These are phyloP conservation scores for Acanthamoeba royreba DNA, from an alignment of 208 protist species.

Conservation along the genomic window DNA sequence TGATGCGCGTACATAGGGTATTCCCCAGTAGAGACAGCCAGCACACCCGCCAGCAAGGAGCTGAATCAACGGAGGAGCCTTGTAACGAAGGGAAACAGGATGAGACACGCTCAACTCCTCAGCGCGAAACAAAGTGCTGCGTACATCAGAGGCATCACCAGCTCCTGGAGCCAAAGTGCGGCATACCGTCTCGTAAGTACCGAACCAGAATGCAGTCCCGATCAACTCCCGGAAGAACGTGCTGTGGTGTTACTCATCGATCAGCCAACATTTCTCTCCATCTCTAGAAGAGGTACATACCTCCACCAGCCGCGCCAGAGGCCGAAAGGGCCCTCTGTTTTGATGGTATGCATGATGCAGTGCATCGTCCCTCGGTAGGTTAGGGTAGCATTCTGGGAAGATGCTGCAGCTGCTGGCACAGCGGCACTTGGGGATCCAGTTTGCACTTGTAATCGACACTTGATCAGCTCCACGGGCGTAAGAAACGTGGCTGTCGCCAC, in stretches of 20 bases:
- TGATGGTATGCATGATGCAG: neutral
- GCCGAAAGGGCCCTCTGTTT: neutral
- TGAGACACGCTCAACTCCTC: neutral
- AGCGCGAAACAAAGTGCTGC: neutral
- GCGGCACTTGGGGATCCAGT: neutral
- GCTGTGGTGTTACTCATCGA: neutral
- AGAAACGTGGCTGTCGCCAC: neutral
- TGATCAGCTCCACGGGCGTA: neutral
- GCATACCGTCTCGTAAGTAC: neutral
- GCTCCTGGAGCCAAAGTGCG: neutral
- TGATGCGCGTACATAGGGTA: neutral
- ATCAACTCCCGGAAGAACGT: neutral
- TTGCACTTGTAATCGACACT: neutral
- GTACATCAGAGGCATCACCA: neutral
- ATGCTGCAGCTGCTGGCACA: neutral
- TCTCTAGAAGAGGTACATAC: neutral
- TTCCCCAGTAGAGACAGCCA: neutral
- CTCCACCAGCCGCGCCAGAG: neutral
- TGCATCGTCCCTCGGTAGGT: neutral
- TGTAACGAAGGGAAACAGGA: too few relatives aligned
- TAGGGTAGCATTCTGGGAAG: neutral
- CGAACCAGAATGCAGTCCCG: neutral
- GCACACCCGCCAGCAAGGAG: neutral
- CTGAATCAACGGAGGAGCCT: neutral
- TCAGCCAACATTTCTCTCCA: neutral